Conservation (phyloP, 1,284 basidiomycete genomes). For the Ceratobasidium sp. region DNA sequence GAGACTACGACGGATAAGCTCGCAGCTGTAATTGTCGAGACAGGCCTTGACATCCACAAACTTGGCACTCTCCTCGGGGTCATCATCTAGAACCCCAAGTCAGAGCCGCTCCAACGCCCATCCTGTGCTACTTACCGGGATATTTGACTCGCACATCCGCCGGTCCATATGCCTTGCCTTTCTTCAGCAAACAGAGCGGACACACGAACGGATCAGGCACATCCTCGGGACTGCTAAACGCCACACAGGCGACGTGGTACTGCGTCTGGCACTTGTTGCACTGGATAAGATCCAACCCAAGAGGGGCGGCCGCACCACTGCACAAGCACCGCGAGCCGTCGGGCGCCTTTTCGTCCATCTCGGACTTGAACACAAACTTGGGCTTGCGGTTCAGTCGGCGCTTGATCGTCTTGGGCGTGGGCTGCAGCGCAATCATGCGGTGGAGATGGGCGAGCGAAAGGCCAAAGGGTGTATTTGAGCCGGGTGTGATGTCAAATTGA, state of each 20-base stretch:
- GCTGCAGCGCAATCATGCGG: slow-evolving; percentile 44
- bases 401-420: slow-evolving; percentile 56
- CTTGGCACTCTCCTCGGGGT: slow-evolving; percentile 33
- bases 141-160: slow-evolving; percentile 34
- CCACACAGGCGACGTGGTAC: slow-evolving; percentile 79
- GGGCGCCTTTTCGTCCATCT: slow-evolving; percentile 70
- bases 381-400: slow-evolving; percentile 58
- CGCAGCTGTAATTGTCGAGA: slow-evolving; percentile 73
- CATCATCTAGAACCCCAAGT: slow-evolving; percentile 6
- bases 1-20: slow-evolving; percentile 70
- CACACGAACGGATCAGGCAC: slow-evolving; percentile 40
- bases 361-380: slow-evolving; percentile 76
- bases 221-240: slow-evolving; percentile 54
- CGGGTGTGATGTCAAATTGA: slow-evolving; percentile 79
- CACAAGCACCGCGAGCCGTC: slow-evolving; percentile 82
- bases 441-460: slow-evolving; percentile 39
- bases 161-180: slow-evolving; percentile 39
- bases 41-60: slow-evolving; percentile 56
- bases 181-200: slow-evolving; percentile 41
- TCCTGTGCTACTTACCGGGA: slow-evolving; percentile 28
- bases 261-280: slow-evolving; percentile 68
- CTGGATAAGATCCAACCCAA: slow-evolving; percentile 61
- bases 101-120: slow-evolving; percentile 19
- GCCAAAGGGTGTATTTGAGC: slow-evolving; percentile 55
- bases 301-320: slow-evolving; percentile 56